Evolutionary conservation across 1,284 basidiomycete species (phyloP), one percentile per base, ranked within the genome.

Genomic region (Tausonia pullulans): DNA sequence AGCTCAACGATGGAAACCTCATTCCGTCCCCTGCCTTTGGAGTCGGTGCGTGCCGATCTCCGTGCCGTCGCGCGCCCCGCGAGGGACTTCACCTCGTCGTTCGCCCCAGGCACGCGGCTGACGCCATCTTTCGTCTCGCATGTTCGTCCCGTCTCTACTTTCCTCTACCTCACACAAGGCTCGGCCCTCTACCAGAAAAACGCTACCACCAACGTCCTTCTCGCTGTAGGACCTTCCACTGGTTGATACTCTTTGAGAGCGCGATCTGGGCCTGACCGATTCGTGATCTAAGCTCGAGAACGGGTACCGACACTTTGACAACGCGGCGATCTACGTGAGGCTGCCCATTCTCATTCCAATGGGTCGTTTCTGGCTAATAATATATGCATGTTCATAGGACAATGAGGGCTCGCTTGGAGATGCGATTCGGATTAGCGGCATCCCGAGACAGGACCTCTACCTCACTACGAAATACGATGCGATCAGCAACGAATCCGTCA

Each of bases 371-470:
- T 54, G 11, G 52, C 27, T 7, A 40, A 54, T 54, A 40, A 16
- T n/a, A 40, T 54, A 3, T 27, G 52, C 41, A 27, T 27, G 27
- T 27, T 27, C 27, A 27, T 27, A 27, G 27, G 27, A 27, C 27
- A 27, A 27, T n/a, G 39, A 40, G 5, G 3, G n/a, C 7, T 44
- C 63, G 65, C 57, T 16, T 27, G 27, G 27, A 27, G 27, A 27
- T 27, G 69, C 68, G 2, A 52, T 71, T 16, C 61, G 62, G 10
- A 54, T 62, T 16, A 51, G 45, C 48, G 65, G 67, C 13, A n/a
- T 69, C 5, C 48, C 63, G 5, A 64, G 69, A 6, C 59, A 68
- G 40, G 57, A 67, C 49, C 55, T 72, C 0, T 72, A 63, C 60
- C 55, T 69, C 49, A 67, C 67, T 0, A 66, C 62, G 5, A 69